Base-by-base conservation (phyloP, 2,329 filamentous ascomycete genomes). In the Zasmidium angulare region DNA sequence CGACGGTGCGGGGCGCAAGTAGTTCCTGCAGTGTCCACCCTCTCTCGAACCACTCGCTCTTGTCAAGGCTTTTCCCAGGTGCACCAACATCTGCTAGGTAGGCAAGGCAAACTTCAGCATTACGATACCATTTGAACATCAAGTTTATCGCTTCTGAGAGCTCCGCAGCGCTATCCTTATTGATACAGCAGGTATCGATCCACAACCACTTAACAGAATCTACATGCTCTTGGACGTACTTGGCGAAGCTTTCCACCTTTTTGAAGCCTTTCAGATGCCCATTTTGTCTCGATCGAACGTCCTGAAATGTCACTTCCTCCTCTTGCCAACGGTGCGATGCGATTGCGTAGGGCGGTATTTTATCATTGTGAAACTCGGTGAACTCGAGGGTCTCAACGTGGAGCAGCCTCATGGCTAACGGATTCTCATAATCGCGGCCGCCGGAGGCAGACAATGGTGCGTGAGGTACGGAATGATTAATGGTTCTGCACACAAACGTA, bases 101-200 rank as follows among this genome's bases (percentile, higher is more conserved):
- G 7, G 56, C 66, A 50, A 59, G 58, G 53, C 66, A 67, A 1
- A 63, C 23, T 0, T 36, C 47, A 7, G 66, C 51, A 4, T 56
- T 52, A n/a, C 55, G 36, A 53, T 68, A 68, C 54, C 63, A 67
- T 17, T 36, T 19, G 17, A 58, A 66, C 63, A 66, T 66, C 1
- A 56, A 62, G n/a, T 62, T 66, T 12, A 66, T 61, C 3, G 64
- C 53, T 55, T 65, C 59, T 4, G 50, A 47, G 10, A 66, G 24
- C 29, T 67, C 65, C 3, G 58, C 54, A 17, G 50, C 54, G 40
- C 52, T 66, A 19, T 50, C 48, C 14, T 63, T 61, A 31, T 67
- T 56, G 40, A 67, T 67, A 50, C 63, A 63, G 53, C 63, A 66
- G 4, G 65, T 66, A 47, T 67, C 65, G 19, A 67, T 40, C 60